Evolutionary conservation across 2,329 filamentous ascomycete genomes (phyloP).

Genomic region (Pezicula carpinea): DNA sequence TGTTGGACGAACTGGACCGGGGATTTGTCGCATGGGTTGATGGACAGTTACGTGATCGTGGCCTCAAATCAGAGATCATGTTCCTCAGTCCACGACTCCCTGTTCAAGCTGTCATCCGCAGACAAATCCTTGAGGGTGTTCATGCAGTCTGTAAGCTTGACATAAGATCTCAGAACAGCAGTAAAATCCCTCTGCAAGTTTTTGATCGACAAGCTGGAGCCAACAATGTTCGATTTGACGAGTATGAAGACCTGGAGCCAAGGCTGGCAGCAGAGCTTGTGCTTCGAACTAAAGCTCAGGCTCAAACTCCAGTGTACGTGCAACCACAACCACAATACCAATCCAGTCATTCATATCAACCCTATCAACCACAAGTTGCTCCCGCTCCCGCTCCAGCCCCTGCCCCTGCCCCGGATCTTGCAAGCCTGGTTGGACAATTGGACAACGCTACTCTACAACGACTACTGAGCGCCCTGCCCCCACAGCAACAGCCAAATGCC

Average conservation of each 20-base stretch:
- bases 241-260: slow-evolving; percentile 81
- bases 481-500: slow-evolving; percentile 18
- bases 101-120: slow-evolving; percentile 73
- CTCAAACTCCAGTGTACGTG: slow-evolving; percentile 24
- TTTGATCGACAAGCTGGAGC: slow-evolving; percentile 76
- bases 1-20: slow-evolving; percentile 71
- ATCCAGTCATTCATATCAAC: slow-evolving; percentile 30
- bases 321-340: slow-evolving; percentile 33
- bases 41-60: slow-evolving; percentile 64
- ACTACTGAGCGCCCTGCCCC: slow-evolving; percentile 54
- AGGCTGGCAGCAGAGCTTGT: slow-evolving; percentile 77
- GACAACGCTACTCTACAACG: slow-evolving; percentile 68
- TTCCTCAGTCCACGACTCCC: slow-evolving; percentile 73
- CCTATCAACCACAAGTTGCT: slow-evolving; percentile 6
- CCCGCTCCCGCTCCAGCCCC: slow-evolving; percentile 30
- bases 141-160: slow-evolving; percentile 78
- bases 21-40: slow-evolving; percentile 84
- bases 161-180: slow-evolving; percentile 60
- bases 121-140: slow-evolving; percentile 85
- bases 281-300: slow-evolving; percentile 56
- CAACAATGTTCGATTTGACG: slow-evolving; percentile 76
- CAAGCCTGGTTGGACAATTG: slow-evolving; percentile 61
- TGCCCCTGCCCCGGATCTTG: slow-evolving; percentile 47
- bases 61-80: slow-evolving; percentile 73
- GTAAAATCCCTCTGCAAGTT: slow-evolving; percentile 75